Base-by-base conservation (phyloP, 129 eudicot genomes). In the Glebionis coronaria region DNA sequence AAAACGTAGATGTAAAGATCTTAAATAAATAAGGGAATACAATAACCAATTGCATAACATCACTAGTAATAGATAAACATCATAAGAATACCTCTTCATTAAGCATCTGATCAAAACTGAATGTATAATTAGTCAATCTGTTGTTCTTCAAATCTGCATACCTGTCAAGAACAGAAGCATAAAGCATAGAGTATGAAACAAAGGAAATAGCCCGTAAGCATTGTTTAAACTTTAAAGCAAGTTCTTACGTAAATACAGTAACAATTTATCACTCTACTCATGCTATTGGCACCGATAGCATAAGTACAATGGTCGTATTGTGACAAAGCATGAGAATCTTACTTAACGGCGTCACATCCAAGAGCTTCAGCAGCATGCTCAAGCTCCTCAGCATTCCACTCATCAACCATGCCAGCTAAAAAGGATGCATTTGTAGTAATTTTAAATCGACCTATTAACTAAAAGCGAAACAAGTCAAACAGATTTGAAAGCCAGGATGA, bases 61-160 rank as follows among this genome's bases (percentile, higher is more conserved):
- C n/a, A n/a, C n/a, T n/a, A n/a, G n/a, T n/a, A n/a, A n/a, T n/a
- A n/a, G n/a, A n/a, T n/a, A n/a, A n/a, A n/a, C n/a, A n/a, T n/a
- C n/a, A n/a, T n/a, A n/a, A n/a, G n/a, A 49, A 14, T 49, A 49
- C 55, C 55, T 35, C 8, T 35, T 49, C 55, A 8, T 35, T 35
- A 35, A 35, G 42, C 9, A 35, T 35, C 42, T 35, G 42, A 35
- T 49, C 55, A 49, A 49, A 49, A 49, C 55, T 49, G 55, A 49
- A 49, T 49, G 55, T 49, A 49, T 49, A 7, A 49, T 49, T 13
- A 49, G 55, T 49, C 55, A 49, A 49, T 49, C 20, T 49, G 15
- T 49, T 49, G 55, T 49, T 49, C 55, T 49, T 49, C 55, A 49
- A 49, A 20, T 49, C 18, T 49, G 55, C 55, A 49, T 49, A 49